Base-by-base conservation (phyloP, 1,284 basidiomycete species). In the Fomitopsis betulina region DNA sequence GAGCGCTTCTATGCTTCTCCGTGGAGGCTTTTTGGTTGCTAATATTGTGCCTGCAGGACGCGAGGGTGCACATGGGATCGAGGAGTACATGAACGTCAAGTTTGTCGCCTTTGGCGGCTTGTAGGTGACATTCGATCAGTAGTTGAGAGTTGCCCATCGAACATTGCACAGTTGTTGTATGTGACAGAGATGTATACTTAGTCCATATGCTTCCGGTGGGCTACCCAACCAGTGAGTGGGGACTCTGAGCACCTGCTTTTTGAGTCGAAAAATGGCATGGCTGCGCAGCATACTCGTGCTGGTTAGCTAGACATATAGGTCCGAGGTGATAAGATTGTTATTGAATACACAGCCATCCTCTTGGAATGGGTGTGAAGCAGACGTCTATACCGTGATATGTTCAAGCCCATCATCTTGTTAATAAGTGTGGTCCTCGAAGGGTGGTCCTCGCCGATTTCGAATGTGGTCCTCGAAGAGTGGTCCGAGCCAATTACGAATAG, bases 51-150 rank as follows among this genome's bases (percentile, higher is more conserved):
- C 38, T 60, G 62, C 57, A 84, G 81, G 91, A 23, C 79, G 89
- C 35, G 89, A 93, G 68, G 92, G 91, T 8, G 80, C 83, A 27
- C 87, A 91, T 70, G 93, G 93, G 2, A 91, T 96, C 66, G 80
- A 85, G 49, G 94, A 96, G 67, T 96, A 93, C 68, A 75, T 93
- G 83, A 88, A 87, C 70, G 81, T 81, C 55, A 94, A 94, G 73
- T 70, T 90, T 71, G 87, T 94, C 66, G 84, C 84, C 13, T 90
- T 93, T 65, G 91, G 91, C 13, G 64, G 66, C 3, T 19, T 67
- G 40, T 66, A 45, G 65, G 40, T 19, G 43, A 19, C 12, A 45
- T 37, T 12, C 13, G 12, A 37, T 10, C 9, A 15, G 35, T 37
- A 37, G 35, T 12, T 37, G 35, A 10, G 13, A 37, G 9, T 15